Evolutionary conservation across 2,329 filamentous ascomycete genomes (phyloP).

Genomic region (Sphaceloma murrayae): DNA sequence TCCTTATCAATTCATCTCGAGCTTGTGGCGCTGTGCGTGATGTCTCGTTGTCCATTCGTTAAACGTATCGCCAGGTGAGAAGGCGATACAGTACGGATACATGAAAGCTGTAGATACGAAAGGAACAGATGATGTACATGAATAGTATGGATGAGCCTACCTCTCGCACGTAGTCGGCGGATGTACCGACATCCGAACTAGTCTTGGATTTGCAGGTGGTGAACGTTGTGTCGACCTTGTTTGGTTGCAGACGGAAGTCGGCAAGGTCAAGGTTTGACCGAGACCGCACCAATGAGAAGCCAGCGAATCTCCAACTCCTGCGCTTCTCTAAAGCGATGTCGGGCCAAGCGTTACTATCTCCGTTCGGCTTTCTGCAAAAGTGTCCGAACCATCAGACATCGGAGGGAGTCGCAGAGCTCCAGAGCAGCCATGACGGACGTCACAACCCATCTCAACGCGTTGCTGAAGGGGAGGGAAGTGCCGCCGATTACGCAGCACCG

Average conservation of each 20-base stretch:
- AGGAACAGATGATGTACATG: too few species aligned
- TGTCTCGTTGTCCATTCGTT: slow-evolving; percentile 5
- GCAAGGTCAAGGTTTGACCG: too few species aligned
- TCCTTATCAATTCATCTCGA: slow-evolving; percentile 7
- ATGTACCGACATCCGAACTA: neutral
- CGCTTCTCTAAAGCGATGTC: neutral
- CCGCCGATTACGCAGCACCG: slow-evolving; percentile 39
- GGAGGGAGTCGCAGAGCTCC: neutral
- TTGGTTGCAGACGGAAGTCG: neutral
- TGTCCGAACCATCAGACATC: slow-evolving; percentile 4
- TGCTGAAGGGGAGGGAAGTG: slow-evolving; percentile 51
- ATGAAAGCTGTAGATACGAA: too few species aligned
- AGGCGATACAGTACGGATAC: too few species aligned
- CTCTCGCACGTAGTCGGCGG: neutral
- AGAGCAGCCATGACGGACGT: slow-evolving; percentile 44
- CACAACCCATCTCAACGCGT: slow-evolving; percentile 58
- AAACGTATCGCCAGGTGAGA: neutral
- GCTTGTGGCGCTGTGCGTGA: neutral
- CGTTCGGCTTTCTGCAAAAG: slow-evolving; percentile 10
- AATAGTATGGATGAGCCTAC: too few species aligned
- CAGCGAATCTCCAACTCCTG: too few species aligned
- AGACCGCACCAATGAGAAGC: too few species aligned
- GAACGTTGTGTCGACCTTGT: neutral
- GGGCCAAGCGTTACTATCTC: neutral
- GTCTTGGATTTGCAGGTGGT: neutral